Evolutionary conservation across 2,329 filamentous ascomycete species (phyloP).

Genomic region (Diaporthe nobilis): DNA sequence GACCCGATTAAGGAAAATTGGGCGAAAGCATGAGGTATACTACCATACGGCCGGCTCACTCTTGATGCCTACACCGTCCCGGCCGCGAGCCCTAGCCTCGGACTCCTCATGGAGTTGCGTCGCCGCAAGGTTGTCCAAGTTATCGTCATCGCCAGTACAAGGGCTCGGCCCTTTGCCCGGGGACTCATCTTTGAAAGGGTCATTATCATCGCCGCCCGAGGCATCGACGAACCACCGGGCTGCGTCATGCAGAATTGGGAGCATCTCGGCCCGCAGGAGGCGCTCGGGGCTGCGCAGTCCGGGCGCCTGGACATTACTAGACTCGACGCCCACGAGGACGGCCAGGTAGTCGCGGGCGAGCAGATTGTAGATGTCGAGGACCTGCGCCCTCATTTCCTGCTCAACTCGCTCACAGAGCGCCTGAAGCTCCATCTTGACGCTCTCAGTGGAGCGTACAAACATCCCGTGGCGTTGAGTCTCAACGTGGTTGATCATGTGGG

Average conservation of each 20-base stretch:
- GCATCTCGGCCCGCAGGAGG: conserved; percentile 5
- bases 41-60: not conserved
- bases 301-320: not conserved
- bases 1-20: too few relatives aligned
- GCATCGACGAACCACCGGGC: not conserved
- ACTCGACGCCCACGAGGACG: not conserved
- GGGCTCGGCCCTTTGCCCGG: not conserved
- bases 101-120: not conserved
- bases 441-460: not conserved
- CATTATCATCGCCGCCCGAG: not conserved
- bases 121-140: not conserved
- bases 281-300: not conserved
- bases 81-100: not conserved
- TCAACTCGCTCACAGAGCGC: not conserved
- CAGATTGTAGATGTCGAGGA: not conserved
- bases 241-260: not conserved
- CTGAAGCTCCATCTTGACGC: not conserved
- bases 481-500: conserved; percentile 3
- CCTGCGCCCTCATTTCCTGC: not conserved
- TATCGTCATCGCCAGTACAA: not conserved
- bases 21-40: too few relatives aligned
- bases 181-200: not conserved
- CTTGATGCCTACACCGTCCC: not conserved
- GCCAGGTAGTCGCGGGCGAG: conserved; percentile 14
- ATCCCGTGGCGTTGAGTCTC: not conserved